Percentiles rank a stretch among this genome's conserved stretches.
Evolutionary conservation across 106 monocot species (phyloP).

Genomic region (Platanthera guangdongensis): DNA sequence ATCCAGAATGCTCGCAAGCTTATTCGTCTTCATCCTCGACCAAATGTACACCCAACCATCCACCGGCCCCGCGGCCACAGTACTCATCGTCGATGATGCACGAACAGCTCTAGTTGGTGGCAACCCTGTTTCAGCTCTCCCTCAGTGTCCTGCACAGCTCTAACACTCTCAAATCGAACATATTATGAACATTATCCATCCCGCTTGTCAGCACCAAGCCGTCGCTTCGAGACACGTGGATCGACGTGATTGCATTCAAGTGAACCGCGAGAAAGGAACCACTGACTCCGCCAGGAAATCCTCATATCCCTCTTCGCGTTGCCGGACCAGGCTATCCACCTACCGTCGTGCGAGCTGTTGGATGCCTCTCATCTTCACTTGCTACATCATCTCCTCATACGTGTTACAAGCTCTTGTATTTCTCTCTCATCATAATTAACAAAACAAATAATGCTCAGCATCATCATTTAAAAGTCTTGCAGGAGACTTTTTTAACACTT

Average conservation of each 20-base stretch:
- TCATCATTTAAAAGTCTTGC: no score
- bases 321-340: slow-evolving; percentile 82
- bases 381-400: slow-evolving; percentile 82
- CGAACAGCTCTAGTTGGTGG: slow-evolving; percentile 75
- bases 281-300: slow-evolving; percentile 29
- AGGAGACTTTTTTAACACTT: no score
- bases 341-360: slow-evolving; percentile 74
- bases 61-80: slow-evolving; percentile 59
- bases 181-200: slow-evolving; percentile 78
- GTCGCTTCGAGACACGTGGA: slow-evolving; percentile 56
- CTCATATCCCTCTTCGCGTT: slow-evolving; percentile 56
- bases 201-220: slow-evolving; percentile 74
- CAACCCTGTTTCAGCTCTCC: slow-evolving; percentile 42
- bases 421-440: no score
- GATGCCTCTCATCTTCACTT: slow-evolving; percentile 44
- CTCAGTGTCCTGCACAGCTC: slow-evolving; percentile 67
- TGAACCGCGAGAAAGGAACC: slow-evolving; percentile 57
- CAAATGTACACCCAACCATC: slow-evolving; percentile 77
- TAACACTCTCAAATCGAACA: slow-evolving; percentile 71
- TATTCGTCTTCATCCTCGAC: slow-evolving; percentile 46
- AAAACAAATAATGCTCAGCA: no score
- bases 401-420: background rate
- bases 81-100: slow-evolving; percentile 78
- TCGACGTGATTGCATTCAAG: slow-evolving; percentile 65
- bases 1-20: slow-evolving; percentile 32